These are phyloP conservation scores for Chaetomiaceae sp. DNA, from an alignment of 2,329 filamentous ascomycete species.

Conservation along the genomic window DNA sequence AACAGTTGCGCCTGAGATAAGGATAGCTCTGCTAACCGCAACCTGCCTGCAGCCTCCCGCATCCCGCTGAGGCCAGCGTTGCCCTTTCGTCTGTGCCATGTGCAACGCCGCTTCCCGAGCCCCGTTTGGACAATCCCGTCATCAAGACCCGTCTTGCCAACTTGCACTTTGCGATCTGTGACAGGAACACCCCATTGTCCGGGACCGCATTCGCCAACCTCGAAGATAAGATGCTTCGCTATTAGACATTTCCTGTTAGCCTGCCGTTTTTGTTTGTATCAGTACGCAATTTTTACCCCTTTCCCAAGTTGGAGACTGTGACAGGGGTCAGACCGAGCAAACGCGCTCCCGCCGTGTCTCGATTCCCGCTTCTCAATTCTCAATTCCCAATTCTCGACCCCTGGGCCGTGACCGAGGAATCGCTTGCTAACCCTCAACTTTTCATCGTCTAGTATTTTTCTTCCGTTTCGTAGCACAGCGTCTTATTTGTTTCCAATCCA, in stretches of 20 bases:
- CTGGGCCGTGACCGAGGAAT: background rate
- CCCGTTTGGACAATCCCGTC: constrained; percentile 4
- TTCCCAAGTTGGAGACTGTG: constrained; percentile 1
- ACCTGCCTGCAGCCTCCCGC: background rate
- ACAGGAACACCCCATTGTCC: background rate
- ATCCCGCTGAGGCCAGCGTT: constrained; percentile 27
- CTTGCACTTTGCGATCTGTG: constrained; percentile 12
- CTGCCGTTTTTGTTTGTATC: constrained; percentile 17
- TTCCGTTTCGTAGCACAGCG: constrained; percentile 16
- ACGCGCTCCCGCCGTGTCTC: constrained; percentile 14
- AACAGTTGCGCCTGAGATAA: constrained; percentile 9
- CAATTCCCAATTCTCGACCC: constrained; percentile 12
- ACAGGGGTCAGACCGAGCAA: constrained; percentile 15
- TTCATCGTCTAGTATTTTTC: constrained; percentile 15
- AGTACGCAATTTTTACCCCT: constrained; percentile 19
- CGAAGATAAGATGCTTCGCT: constrained; percentile 19
- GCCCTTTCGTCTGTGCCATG: constrained; percentile 19
- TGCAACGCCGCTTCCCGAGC: constrained; percentile 15
- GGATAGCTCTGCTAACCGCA: constrained; percentile 7
- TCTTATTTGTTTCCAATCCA: constrained; percentile 3
- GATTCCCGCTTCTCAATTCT: no score
- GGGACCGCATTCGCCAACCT: constrained; percentile 7
- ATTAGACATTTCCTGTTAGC: constrained; percentile 16
- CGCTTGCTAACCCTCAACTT: constrained; percentile 4
- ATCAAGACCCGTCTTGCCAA: constrained; percentile 14